Base-by-base conservation (phyloP, 306 rosid species). In the Acacia melanoxylon region DNA sequence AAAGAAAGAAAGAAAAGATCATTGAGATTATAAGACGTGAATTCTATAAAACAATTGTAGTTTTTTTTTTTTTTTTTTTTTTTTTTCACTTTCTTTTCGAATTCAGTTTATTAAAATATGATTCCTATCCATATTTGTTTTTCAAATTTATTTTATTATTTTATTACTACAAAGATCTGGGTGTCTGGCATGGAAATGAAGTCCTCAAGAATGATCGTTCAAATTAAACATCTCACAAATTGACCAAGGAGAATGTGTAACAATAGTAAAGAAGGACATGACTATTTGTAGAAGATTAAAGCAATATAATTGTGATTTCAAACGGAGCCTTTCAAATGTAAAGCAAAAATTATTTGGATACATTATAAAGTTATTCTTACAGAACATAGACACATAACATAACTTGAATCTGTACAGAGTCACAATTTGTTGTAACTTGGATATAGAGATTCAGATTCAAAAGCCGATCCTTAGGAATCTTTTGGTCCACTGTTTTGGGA, bases 401-500 rank as follows among this genome's bases (percentile, higher is more conserved):
- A 16, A 15, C 71, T 31, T 33, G 11, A 31, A 17, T 22, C 71
- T 66, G 71, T 66, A 66, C 69, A 27, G 8, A 5, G 58, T 80
- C 58, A 24, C 76, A 51, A 56, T 82, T 63, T 56, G n/a, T 42
- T 4, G 48, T 42, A 41, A 40, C 44, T 75, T 29, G 62, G 51
- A 29, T 27, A 37, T 80, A 48, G 40, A 49, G 4, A 78, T 42
- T 42, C 72, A 42, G 5, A 44, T 25, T 42, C 44, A 67, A 76
- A 75, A 80, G 77, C 74, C 78, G 24, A 35, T 72, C 68, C 75
- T 86, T 46, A 89, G 58, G 86, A 84, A 80, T 84, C 74, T 78
- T 85, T 89, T 37, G 94, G 97, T 13, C 86, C 93, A 46, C 99
- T 95, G 56, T 77, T 95, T 83, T 93, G 83, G 40, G 99, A 95